Conservation (phyloP, 208 protist species). For the Crithidia expoeki region DNA sequence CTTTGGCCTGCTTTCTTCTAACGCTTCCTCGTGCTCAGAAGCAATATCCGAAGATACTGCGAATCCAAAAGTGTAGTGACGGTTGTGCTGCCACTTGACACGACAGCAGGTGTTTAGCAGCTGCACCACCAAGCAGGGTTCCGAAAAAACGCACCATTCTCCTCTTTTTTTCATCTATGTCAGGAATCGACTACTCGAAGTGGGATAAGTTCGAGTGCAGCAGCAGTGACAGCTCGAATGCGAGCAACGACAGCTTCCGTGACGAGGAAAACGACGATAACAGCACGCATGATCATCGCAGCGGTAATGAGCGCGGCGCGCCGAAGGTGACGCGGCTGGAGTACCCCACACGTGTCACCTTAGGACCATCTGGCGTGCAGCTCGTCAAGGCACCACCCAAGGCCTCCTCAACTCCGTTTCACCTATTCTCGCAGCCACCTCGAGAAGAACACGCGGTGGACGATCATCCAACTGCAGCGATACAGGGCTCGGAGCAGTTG, state of each 20-base stretch:
- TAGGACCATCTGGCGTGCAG: conserved; percentile 64
- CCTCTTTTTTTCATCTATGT: conserved; percentile 17
- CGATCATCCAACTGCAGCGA: neutral
- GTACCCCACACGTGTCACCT: conserved; percentile 64
- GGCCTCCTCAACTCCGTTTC: conserved; percentile 59
- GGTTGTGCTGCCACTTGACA: too few species aligned
- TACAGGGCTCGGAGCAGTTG: neutral
- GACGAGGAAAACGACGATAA: neutral
- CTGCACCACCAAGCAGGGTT: too few species aligned
- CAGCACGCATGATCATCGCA: neutral
- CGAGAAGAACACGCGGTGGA: neutral
- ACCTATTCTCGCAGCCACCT: neutral
- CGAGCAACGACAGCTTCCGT: neutral
- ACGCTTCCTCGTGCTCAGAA: too few species aligned
- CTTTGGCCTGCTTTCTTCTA: too few species aligned
- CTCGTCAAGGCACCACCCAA: conserved; percentile 36
- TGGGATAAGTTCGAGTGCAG: conserved; percentile 72
- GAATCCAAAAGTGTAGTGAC: too few species aligned
- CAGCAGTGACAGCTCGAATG: conserved; percentile 13
- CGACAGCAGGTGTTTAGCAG: too few species aligned
- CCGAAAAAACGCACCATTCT: too few species aligned
- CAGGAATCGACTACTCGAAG: conserved; percentile 86
- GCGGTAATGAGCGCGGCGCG: neutral
- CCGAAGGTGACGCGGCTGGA: conserved; percentile 60
- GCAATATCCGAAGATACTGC: too few species aligned